These are phyloP conservation scores for Ustilago bromivora DNA, from an alignment of 1,284 basidiomycete genomes.

Conservation along the genomic window DNA sequence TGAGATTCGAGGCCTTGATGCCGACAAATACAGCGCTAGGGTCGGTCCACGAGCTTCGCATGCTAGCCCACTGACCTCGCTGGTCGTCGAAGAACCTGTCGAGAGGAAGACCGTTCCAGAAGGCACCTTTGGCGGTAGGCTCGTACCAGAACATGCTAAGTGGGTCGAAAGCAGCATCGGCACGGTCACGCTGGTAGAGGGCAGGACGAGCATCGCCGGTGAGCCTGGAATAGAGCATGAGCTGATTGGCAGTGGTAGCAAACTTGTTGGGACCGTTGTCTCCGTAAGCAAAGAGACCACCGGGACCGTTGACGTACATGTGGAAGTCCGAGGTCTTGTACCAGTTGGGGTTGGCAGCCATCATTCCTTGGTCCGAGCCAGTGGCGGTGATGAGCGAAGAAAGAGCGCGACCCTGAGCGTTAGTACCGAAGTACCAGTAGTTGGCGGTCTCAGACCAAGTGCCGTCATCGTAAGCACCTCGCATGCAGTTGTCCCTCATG, in stretches of 20 bases:
- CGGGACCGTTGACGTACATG: conserved; percentile 87
- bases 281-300: conserved; percentile 89
- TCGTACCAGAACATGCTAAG: conserved; percentile 99
- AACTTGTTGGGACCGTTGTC: conserved; percentile 97
- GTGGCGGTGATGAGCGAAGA: conserved; percentile 86
- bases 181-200: conserved; percentile 92
- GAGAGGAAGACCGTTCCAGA: conserved; percentile 86
- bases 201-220: conserved; percentile 76
- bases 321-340: conserved; percentile 85
- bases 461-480: conserved; percentile 77
- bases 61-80: conserved; percentile 82
- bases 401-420: conserved; percentile 90
- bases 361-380: conserved; percentile 82
- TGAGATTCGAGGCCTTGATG: conserved; percentile 84
- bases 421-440: conserved; percentile 76
- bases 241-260: conserved; percentile 72
- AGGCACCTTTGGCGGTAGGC: conserved; percentile 83
- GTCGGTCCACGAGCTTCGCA: conserved; percentile 92
- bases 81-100: conserved; percentile 83
- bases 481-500: conserved; percentile 83
- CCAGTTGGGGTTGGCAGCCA: conserved; percentile 73
- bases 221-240: conserved; percentile 61
- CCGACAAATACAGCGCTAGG: conserved; percentile 84
- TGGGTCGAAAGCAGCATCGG: conserved; percentile 82
- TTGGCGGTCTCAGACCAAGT: conserved; percentile 96